Evolutionary conservation across 352 stramenopile species (phyloP), one percentile per base, ranked within the genome.

Genomic region (Achlya hypogyna): DNA sequence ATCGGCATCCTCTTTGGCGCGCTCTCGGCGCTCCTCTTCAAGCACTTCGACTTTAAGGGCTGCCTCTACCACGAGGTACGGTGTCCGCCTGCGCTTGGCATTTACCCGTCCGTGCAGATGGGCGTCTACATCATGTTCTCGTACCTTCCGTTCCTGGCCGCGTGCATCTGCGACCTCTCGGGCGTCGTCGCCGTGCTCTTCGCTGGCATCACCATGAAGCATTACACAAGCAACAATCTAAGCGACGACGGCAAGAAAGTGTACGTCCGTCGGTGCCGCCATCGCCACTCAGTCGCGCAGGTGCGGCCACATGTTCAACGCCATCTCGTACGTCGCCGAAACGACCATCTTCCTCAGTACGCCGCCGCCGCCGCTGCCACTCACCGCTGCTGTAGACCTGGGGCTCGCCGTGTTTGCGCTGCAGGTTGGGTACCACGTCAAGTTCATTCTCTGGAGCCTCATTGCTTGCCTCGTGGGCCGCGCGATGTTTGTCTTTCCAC

Each of bases 131-230:
- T 78, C 1, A 59, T 76, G 47, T 78, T 78, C 59, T 56, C 73
- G 20, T 74, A 75, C 62, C 40, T 83, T 42, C 66, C 72, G 9
- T 82, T 78, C 53, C 51, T 80, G 0, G 51, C 65, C 5, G 71
- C 69, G 9, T 69, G 63, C 10, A 68, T 65, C 29, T 66, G 75
- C 16, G 69, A 75, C 10, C 64, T 84, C 43, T 78, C 70, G 9
- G 84, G 87, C 32, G 91, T 96, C 63, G 84, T 93, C n/a, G 84
- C 80, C 1, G 86, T 93, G 51, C 72, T 94, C 8, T 91, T 96
- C 56, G 81, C 79, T 16, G 87, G 73, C 32, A 74, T 77, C 25
- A 74, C 72, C 5, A 77, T 77, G 72, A 77, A 77, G 62, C 72
- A 77, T 49, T 77, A 77, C 66, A 72, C 69, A 18, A 67, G 56